Base-by-base conservation (phyloP, 768 basidiomycete species). In the Mrakia blollopis region DNA sequence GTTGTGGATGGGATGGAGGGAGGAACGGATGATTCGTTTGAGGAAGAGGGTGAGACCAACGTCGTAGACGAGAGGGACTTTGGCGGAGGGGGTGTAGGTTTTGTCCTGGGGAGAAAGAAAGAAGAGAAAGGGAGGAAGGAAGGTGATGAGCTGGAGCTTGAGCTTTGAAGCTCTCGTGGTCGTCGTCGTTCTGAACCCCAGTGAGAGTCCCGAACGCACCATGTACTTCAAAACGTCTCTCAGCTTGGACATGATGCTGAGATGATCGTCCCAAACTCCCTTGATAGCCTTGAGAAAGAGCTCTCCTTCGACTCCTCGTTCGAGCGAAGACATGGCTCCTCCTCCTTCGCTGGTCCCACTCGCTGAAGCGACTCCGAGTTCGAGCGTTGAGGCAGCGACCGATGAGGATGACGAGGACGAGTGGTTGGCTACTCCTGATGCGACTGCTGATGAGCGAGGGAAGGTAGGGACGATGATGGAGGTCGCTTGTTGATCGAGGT, bases 141-240 rank as follows among this genome's bases (percentile, higher is more conserved):
- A n/a, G 65, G 39, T 68, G 39, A n/a, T n/a, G n/a, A n/a, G n/a
- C n/a, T n/a, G n/a, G n/a, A 68, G 65, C 65, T 68, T 37, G 37
- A 13, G 35, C 65, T n/a, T n/a, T 13, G 28, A 50, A 14, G 5
- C 6, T 6, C 6, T 28, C 60, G n/a, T 28, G n/a, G 6, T 41
- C 57, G 16, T 2, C 14, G 23, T 32, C 14, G 71, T 39, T 47
- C 47, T 50, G 16, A 18, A 50, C 5, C 28, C 57, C 57, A 25
- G 10, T 25, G 1, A 9, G 10, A 44, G 39, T 41, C 44, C 44
- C 52, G 23, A 54, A 54, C 52, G 10, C 25, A 97, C 97, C 94
- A 99, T 97, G 82, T 99, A 99, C 82, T 92, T 93, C 79, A 98
- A 86, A 60, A 99, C 88, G 83, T 94, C 93, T 16, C 90, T 89